phyloP scores from a whole-genome alignment of 2,329 filamentous ascomycete species.

The Chrysoporthe puriensis region DNA sequence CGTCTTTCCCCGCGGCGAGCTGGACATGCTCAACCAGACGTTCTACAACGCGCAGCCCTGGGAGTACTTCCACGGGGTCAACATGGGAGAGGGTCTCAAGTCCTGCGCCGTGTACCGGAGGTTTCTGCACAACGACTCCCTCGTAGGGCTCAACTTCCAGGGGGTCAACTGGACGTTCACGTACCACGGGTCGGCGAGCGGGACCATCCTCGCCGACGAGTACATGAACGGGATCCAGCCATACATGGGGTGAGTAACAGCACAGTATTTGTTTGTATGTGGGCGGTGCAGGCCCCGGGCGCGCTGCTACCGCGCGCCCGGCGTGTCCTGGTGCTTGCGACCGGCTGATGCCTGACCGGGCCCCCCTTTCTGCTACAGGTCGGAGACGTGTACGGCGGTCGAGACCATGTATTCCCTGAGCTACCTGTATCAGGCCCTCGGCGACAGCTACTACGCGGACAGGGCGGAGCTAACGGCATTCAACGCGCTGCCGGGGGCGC shows the following conservation, averaged over 20 bases:
- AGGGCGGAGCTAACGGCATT: conserved; percentile 21
- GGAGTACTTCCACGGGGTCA: conserved; percentile 22
- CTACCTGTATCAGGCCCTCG: conserved; percentile 23
- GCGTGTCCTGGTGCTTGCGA: neutral
- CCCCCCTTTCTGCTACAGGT: neutral
- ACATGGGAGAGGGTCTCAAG: conserved; percentile 20
- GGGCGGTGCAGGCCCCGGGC: neutral
- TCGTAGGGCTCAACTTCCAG: conserved; percentile 17
- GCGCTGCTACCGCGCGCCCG: too few species aligned
- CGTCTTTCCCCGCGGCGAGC: conserved; percentile 16
- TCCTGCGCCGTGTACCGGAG: conserved; percentile 20
- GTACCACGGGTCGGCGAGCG: conserved; percentile 21
- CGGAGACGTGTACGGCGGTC: conserved; percentile 22
- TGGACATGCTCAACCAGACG: conserved; percentile 22
- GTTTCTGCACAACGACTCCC: conserved; percentile 18
- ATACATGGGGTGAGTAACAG: conserved; percentile 22
- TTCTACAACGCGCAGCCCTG: conserved; percentile 16
- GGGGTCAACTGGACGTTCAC: conserved; percentile 22
- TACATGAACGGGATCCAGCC: conserved; percentile 17
- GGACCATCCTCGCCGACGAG: conserved; percentile 24
- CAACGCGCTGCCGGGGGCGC: conserved; percentile 19
- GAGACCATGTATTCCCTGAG: conserved; percentile 26
- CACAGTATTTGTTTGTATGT: neutral
- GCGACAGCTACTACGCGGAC: conserved; percentile 18
- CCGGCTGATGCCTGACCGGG: neutral